Conservation (phyloP, 352 stramenopile species). For the Phytophthora podocarpi region DNA sequence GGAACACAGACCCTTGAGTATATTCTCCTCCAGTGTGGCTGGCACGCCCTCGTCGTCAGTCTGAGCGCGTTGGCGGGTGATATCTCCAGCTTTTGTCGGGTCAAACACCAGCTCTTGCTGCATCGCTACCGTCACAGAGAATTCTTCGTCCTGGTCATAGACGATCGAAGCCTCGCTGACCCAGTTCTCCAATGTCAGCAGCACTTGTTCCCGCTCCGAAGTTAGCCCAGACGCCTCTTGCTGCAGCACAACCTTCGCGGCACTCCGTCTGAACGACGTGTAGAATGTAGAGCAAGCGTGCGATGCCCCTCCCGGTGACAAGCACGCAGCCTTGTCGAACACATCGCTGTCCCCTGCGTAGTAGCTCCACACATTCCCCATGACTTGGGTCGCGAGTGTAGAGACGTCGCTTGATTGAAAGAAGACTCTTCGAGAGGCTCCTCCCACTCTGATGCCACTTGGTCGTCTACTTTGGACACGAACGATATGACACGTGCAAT, state of each 20-base stretch:
- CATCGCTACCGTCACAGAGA: constrained; percentile 41
- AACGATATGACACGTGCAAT: background rate
- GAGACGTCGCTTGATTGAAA: constrained; percentile 21
- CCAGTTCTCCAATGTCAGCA: constrained; percentile 61
- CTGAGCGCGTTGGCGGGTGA: too few relatives aligned
- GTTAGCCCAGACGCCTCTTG: constrained; percentile 21
- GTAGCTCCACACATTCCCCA: constrained; percentile 43
- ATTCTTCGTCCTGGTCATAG: constrained; percentile 46
- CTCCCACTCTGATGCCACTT: constrained; percentile 7
- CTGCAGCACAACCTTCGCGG: constrained; percentile 39
- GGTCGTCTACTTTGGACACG: constrained; percentile 18
- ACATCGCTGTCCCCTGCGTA: constrained; percentile 24
- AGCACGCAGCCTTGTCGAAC: constrained; percentile 39
- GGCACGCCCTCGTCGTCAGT: constrained; percentile 4
- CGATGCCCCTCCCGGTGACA: constrained; percentile 15
- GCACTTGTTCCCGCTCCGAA: constrained; percentile 32
- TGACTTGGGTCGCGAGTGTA: constrained; percentile 7
- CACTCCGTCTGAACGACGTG: constrained; percentile 38
- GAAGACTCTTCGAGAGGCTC: constrained; percentile 2
- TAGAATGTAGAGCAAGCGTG: constrained; percentile 38
- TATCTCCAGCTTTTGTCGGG: background rate
- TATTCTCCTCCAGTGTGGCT: constrained; percentile 47
- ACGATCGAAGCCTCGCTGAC: constrained; percentile 42
- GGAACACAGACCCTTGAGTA: constrained; percentile 46
- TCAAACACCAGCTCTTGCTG: constrained; percentile 37